These are phyloP conservation scores for Tripidium arundinaceum DNA, from an alignment of 202 grass and related monocot species.

Conservation along the genomic window DNA sequence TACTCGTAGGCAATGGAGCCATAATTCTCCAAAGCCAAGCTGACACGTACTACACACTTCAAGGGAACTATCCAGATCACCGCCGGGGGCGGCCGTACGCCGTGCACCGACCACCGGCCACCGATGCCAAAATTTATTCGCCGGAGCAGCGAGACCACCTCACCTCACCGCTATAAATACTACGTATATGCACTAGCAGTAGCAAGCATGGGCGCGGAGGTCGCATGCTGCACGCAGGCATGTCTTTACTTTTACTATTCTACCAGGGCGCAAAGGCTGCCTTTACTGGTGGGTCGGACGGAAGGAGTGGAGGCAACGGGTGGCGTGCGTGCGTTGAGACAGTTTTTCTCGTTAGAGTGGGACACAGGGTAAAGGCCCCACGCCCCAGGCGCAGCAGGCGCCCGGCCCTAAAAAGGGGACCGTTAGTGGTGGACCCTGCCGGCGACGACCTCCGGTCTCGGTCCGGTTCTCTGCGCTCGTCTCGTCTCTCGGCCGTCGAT, in stretches of 20 bases:
- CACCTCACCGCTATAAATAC: conserved; percentile 23
- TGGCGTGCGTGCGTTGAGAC: conserved; percentile 33
- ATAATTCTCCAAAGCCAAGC: not conserved
- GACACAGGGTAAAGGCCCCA: conserved; percentile 35
- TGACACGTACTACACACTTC: conserved; percentile 19
- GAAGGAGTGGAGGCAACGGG: too few relatives aligned
- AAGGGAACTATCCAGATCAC: conserved; percentile 26
- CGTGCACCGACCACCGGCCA: too few relatives aligned
- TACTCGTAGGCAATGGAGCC: not conserved
- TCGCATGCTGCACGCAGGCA: not conserved
- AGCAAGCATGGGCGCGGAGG: not conserved
- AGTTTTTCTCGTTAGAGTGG: conserved; percentile 61
- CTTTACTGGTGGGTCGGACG: conserved; percentile 8
- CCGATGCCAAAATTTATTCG: conserved; percentile 37
- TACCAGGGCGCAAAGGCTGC: not conserved
- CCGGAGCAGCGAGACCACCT: conserved; percentile 23
- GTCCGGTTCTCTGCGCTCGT: too few relatives aligned
- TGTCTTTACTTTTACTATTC: conserved; percentile 14
- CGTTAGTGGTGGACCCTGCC: conserved; percentile 31
- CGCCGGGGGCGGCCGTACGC: too few relatives aligned
- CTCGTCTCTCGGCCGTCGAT: not conserved
- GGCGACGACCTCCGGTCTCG: not conserved
- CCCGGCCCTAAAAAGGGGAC: conserved; percentile 10
- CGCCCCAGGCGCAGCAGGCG: not conserved
- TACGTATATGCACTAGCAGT: too few relatives aligned